Conservation (phyloP, 352 stramenopile genomes). For the Globisporangium nodosum region DNA sequence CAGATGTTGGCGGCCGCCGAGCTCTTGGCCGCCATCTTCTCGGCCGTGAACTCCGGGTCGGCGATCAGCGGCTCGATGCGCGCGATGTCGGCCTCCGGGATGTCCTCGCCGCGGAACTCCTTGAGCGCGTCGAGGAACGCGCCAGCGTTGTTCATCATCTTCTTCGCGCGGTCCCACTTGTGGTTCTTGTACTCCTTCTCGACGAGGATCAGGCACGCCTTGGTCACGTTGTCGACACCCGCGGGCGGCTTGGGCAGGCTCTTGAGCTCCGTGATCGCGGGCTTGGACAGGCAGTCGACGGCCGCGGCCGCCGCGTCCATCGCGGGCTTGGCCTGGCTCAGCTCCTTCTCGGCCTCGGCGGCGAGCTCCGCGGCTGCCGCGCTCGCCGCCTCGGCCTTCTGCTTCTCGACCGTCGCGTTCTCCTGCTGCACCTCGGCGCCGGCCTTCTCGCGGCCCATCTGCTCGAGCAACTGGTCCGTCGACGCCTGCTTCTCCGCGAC, state of each 20-base stretch:
- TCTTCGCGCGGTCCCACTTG: constrained; percentile 97
- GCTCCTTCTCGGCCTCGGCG: constrained; percentile 91
- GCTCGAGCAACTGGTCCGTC: constrained; percentile 92
- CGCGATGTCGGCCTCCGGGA: constrained; percentile 92
- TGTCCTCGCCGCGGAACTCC: constrained; percentile 92
- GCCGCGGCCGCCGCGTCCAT: constrained; percentile 95
- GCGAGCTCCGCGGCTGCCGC: constrained; percentile 91
- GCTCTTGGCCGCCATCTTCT: constrained; percentile 97
- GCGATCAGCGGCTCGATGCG: constrained; percentile 90
- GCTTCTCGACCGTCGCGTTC: constrained; percentile 93
- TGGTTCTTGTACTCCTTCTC: constrained; percentile 98
- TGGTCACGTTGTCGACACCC: constrained; percentile 95
- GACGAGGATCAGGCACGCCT: constrained; percentile 94
- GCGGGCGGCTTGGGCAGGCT: constrained; percentile 93
- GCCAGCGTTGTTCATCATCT: constrained; percentile 99
- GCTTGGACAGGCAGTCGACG: constrained; percentile 96
- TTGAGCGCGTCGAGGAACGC: constrained; percentile 92
- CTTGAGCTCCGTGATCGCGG: constrained; percentile 97
- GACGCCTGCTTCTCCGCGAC: constrained; percentile 95
- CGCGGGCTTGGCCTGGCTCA: constrained; percentile 93
- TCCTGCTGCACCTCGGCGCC: constrained; percentile 92
- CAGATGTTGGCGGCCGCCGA: constrained; percentile 96
- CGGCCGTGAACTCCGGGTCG: constrained; percentile 91
- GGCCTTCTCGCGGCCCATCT: constrained; percentile 93
- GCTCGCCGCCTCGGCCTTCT: constrained; percentile 90